These are phyloP conservation scores for Wickerhamiella nectarea DNA, from an alignment of 805 yeast species.

Conservation along the genomic window DNA sequence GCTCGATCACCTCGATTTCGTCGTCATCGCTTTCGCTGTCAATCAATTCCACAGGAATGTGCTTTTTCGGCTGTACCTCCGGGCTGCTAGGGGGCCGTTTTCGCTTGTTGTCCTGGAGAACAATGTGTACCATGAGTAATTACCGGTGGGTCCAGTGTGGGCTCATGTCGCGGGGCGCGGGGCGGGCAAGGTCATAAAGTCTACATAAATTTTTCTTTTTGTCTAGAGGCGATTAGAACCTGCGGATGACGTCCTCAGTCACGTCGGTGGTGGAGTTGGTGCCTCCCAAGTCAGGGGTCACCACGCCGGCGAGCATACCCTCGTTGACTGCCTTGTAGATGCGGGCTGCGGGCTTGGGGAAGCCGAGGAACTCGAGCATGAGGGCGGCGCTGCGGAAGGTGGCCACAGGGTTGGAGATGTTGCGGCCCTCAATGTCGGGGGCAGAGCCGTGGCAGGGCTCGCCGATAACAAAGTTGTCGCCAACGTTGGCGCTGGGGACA, in stretches of 20 bases:
- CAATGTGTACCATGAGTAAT: neutral
- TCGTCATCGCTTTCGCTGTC: neutral
- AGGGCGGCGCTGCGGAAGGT: constrained; percentile 95
- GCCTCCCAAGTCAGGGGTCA: constrained; percentile 96
- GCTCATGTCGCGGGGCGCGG: neutral
- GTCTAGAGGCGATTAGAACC: no score
- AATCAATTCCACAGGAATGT: neutral
- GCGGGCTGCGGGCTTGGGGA: constrained; percentile 75
- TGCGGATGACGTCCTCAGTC: constrained; percentile 59
- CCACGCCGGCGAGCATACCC: constrained; percentile 62
- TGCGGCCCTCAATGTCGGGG: constrained; percentile 94
- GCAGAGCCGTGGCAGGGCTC: constrained; percentile 99
- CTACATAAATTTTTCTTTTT: neutral
- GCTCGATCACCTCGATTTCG: constrained; percentile 12
- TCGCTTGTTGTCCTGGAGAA: neutral
- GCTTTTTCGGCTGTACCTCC: neutral
- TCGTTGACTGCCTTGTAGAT: constrained; percentile 93
- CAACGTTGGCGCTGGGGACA: constrained; percentile 96
- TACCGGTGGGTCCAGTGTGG: neutral
- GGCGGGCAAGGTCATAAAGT: no score
- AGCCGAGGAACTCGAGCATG: constrained; percentile 94
- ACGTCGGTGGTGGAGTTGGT: constrained; percentile 75
- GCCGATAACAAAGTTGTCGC: constrained; percentile 90
- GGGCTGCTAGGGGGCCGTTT: neutral
- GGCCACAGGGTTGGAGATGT: constrained; percentile 84